A percentile compares a stretch with the other conserved stretches of the same genome.
Conservation (phyloP, 345 rosid genomes). For the Euclidium syriacum region DNA sequence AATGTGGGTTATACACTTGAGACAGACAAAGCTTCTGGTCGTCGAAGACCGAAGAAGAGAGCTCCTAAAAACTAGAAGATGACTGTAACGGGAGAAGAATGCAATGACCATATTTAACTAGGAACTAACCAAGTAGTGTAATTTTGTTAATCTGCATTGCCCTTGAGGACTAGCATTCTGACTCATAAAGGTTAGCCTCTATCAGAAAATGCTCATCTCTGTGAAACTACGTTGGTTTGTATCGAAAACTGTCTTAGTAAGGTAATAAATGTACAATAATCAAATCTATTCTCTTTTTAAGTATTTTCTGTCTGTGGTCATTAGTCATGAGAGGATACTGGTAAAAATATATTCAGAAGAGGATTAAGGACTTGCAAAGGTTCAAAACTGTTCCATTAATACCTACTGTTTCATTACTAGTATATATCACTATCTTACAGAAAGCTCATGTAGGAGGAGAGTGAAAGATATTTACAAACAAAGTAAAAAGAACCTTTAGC, state of each 20-base stretch:
- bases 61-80: background rate
- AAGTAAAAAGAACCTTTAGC: background rate
- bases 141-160: background rate
- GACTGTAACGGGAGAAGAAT: background rate
- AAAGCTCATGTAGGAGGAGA: background rate
- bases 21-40: constrained; percentile 6
- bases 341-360: background rate
- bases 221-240: background rate
- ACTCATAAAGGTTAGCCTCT: background rate
- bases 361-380: background rate
- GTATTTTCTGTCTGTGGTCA: too few relatives aligned
- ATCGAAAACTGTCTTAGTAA: too few relatives aligned
- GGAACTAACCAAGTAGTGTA: background rate
- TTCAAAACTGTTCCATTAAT: background rate
- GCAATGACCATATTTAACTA: background rate
- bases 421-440: background rate
- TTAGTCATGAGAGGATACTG: too few relatives aligned
- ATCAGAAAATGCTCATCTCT: background rate
- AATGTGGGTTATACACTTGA: constrained; percentile 31
- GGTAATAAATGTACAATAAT: too few relatives aligned
- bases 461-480: background rate
- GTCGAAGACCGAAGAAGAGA: too few relatives aligned
- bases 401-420: background rate
- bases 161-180: background rate
- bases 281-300: too few relatives aligned